Base-by-base conservation (phyloP, 1,139 yeast species). In the Arxiozyma slooffiae region DNA sequence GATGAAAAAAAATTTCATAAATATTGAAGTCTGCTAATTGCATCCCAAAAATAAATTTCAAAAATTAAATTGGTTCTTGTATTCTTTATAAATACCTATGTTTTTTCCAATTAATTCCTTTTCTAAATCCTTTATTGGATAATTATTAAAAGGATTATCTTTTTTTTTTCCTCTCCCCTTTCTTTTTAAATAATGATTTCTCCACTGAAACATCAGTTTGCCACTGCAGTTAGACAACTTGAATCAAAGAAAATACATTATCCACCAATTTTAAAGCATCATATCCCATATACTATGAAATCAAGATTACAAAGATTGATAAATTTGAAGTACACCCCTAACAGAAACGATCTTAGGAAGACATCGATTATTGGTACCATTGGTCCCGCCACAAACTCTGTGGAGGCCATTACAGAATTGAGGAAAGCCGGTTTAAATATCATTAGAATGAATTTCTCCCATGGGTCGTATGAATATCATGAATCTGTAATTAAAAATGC, bases 401-500 rank as follows among this genome's bases (percentile, higher is more conserved):
- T 82, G 60, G 97, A 90, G 66, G 78, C 79, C 61, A 75, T 92
- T 69, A 89, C 84, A 64, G 80, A 82, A 68, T 81, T 92, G 70
- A 85, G 98, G 79, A 86, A 87, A 73, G 95, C 95, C 54, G 98
- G 98, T 68, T 80, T 92, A 64, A 92, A 90, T 79, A 87, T 92
- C 70, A 97, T 87, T 50, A 85, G 98, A 72, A 88, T 92, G 97
- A 94, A 92, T 83, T 92, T 94, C 75, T 87, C 96, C 58, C 98
- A 92, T 75, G 98, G 98, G 64, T 79, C 95, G 51, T 81, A 94
- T 74, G 96, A 87, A 65, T 92, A 90, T 80, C 98, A 94, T 74
- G 96, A 90, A 75, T 76, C 88, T 56, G 98, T 94, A 63, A 76
- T 92, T 71, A 96, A 90, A 78, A 90, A 92, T 69, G 88, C 97